These are phyloP conservation scores for Dendrobium chrysotoxum DNA, from an alignment of 106 monocot genomes.

Conservation along the genomic window DNA sequence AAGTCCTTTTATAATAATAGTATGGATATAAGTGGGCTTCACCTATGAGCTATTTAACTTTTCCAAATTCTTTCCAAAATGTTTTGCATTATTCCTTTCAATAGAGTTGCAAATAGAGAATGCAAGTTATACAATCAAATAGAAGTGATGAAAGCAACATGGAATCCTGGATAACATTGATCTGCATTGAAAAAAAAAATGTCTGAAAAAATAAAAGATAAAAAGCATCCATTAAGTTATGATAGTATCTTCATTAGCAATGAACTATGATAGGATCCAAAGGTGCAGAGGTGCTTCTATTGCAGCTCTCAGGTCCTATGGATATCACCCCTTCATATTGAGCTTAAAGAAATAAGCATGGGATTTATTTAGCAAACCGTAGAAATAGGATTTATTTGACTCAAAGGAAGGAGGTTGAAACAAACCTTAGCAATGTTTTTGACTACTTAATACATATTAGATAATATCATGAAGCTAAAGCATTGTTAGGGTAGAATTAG, in stretches of 20 bases:
- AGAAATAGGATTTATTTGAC: neutral
- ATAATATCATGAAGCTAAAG: too few relatives aligned
- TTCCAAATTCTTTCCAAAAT: too few relatives aligned
- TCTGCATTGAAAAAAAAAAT: neutral
- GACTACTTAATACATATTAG: conserved; percentile 53
- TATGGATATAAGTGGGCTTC: too few relatives aligned
- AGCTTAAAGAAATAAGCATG: neutral
- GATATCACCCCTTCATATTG: conserved; percentile 53
- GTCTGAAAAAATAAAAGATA: neutral
- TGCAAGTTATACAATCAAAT: neutral
- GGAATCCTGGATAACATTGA: neutral
- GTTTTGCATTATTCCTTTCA: neutral
- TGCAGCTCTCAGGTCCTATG: conserved; percentile 44
- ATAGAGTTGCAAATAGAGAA: neutral
- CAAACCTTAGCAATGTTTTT: conserved; percentile 81
- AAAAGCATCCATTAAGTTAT: neutral
- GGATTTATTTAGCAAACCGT: neutral
- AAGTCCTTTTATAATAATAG: too few relatives aligned
- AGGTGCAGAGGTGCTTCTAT: conserved; percentile 39
- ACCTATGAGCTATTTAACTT: too few relatives aligned
- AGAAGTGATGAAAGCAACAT: neutral
- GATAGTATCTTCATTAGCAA: neutral
- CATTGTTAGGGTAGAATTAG: too few relatives aligned
- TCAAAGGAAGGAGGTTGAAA: neutral
- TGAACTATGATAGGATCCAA: conserved; percentile 54